These are phyloP conservation scores for Scutellaria baicalensis DNA, from an alignment of 257 asterid species.

Conservation along the genomic window DNA sequence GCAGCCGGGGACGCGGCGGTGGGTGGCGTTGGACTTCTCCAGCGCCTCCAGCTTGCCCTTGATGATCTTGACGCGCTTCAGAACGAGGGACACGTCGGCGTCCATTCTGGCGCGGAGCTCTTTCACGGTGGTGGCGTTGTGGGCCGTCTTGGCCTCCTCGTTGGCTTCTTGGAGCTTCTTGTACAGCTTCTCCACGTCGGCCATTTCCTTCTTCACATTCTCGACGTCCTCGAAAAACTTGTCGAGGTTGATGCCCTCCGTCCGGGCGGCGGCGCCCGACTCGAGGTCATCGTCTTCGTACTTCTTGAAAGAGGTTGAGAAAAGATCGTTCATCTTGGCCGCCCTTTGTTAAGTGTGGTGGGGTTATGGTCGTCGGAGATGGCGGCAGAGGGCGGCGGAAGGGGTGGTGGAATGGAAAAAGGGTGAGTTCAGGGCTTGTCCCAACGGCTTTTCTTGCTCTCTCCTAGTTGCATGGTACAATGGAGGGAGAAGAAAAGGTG, in stretches of 20 bases:
- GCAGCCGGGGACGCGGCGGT: constrained; percentile 46
- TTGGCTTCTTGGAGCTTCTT: constrained; percentile 38
- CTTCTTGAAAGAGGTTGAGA: constrained; percentile 42
- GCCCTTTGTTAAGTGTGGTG: not conserved
- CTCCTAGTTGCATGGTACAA: constrained; percentile 23
- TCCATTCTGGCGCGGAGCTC: constrained; percentile 51
- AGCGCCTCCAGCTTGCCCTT: constrained; percentile 41
- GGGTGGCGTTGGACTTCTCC: constrained; percentile 39
- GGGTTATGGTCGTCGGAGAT: not conserved
- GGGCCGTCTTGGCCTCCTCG: constrained; percentile 44
- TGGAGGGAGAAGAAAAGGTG: constrained; percentile 53
- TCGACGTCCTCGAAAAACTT: constrained; percentile 46
- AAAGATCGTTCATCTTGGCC: constrained; percentile 52
- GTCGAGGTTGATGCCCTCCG: constrained; percentile 41
- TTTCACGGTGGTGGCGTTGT: constrained; percentile 43
- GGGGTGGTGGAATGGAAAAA: not conserved
- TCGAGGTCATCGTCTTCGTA: constrained; percentile 39
- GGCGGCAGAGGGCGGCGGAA: constrained; percentile 9
- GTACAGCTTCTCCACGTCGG: constrained; percentile 40
- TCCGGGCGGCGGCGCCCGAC: constrained; percentile 31
- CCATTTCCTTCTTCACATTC: constrained; percentile 40
- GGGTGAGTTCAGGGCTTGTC: not conserved
- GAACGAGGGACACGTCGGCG: constrained; percentile 36
- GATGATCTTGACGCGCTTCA: constrained; percentile 38
- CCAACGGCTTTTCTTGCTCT: constrained; percentile 33